Evolutionary conservation across 495 filamentous ascomycete genomes (phyloP).

Genomic region (Xylaria cubensis): DNA sequence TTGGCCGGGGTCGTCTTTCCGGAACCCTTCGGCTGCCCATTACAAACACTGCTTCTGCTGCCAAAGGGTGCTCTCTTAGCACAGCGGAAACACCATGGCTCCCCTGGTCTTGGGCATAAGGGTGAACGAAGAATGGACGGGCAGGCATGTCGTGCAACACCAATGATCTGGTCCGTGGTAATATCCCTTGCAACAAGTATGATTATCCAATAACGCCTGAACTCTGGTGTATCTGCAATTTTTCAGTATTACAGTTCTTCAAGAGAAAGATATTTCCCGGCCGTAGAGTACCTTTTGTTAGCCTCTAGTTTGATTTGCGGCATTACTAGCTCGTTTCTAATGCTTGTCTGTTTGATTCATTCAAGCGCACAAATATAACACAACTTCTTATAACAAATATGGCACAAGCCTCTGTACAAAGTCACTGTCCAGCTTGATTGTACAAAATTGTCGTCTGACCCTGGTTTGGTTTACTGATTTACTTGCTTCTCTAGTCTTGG

Average conservation of each 20-base stretch:
- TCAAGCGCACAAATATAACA: neutral
- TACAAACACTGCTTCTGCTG: neutral
- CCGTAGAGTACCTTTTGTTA: neutral
- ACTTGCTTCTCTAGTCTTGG: neutral
- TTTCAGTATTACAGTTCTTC: neutral
- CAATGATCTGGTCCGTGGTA: neutral
- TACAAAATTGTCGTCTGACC: neutral
- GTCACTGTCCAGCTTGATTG: neutral
- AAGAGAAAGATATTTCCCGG: neutral
- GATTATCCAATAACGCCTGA: neutral
- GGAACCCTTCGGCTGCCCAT: neutral
- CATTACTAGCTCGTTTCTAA: neutral
- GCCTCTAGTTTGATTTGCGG: neutral
- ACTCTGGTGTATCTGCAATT: neutral
- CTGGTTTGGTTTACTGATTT: neutral
- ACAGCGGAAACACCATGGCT: neutral
- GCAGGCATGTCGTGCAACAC: neutral
- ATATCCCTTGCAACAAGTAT: neutral
- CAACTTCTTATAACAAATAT: neutral
- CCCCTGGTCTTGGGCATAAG: neutral
- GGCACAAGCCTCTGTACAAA: neutral
- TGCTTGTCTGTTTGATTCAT: neutral
- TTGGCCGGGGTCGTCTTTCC: neutral
- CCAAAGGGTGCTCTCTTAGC: neutral
- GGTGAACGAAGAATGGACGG: slow-evolving; percentile 22